Evolutionary conservation across 2,329 filamentous ascomycete genomes (phyloP), one percentile per base, ranked within the genome.

Genomic region (Fusarium annulatum): DNA sequence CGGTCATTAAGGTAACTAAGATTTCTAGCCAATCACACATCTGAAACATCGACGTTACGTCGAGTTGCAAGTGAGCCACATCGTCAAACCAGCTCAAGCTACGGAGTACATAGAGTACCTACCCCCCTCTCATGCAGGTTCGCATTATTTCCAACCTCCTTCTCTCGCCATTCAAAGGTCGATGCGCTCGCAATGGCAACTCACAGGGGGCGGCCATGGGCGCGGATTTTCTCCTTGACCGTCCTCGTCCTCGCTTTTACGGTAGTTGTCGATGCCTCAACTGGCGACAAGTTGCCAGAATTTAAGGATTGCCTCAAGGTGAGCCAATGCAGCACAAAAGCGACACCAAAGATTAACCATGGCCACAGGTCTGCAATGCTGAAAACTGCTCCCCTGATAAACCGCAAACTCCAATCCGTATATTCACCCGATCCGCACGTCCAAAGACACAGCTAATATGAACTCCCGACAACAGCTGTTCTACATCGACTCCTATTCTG

Each of bases 241-340:
- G 71, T 86, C 62, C 71, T 81, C 59, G 65, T 84, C 55, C 67
- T 85, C 48, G 72, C 86, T 61, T 82, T 89, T 69, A 80, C 83
- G 38, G 78, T 76, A 58, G 81, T 82, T n/a, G 86, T 86, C 21
- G 83, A 86, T 61, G 96, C 95, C 34, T 98, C 95, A 9, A 78
- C 91, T 55, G 96, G 96, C 74, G 96, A 99, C 82, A 88, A 90
- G 62, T 86, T 97, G 67, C 94, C 94, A 23, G 95, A 97, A 79
- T 99, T 99, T 81, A 89, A 88, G 80, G 87, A 95, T 82, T 99
- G 96, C 81, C 90, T 98, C 60, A 84, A 94, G 86, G 96, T 97
- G 70, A 71, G 76, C 26, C 42, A 55, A 36, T 26, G 10, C 60
- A 53, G 56, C 21, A 41, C 55, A 28, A 52, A 46, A 42, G 21